Conservation (phyloP, 805 yeast species). For the Candida schatavii region DNA sequence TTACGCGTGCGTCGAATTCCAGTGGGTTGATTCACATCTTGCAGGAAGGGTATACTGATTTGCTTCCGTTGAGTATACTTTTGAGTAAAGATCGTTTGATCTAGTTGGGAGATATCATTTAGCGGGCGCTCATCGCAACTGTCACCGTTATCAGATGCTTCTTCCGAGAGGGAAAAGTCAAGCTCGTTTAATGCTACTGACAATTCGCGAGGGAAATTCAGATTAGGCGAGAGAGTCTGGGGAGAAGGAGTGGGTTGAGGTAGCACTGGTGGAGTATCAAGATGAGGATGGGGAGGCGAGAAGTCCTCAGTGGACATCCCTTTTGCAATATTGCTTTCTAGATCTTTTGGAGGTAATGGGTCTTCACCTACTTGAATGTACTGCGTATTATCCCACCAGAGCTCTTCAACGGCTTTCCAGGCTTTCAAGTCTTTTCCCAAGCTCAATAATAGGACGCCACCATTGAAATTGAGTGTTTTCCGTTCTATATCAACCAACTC, state of each 20-base stretch:
- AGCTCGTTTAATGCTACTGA: neutral
- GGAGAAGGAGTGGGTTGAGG: neutral
- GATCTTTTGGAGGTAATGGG: neutral
- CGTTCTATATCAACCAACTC: conserved; percentile 25
- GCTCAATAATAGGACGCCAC: conserved; percentile 1
- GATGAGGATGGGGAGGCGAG: neutral
- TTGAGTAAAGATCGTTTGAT: conserved; percentile 1
- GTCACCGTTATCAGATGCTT: neutral
- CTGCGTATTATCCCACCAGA: neutral
- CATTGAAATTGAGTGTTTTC: neutral
- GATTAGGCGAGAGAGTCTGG: neutral
- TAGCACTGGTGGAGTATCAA: neutral
- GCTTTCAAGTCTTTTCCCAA: neutral
- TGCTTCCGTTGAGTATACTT: neutral
- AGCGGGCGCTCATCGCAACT: neutral
- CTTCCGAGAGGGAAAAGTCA: neutral
- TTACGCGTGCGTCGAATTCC: neutral
- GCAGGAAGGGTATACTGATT: neutral
- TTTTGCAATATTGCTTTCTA: neutral
- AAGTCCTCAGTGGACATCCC: neutral
- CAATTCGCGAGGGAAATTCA: too few species aligned
- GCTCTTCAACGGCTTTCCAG: conserved; percentile 1
- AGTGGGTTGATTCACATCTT: neutral
- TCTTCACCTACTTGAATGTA: neutral
- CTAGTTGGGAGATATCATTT: neutral